Percentiles rank a stretch among this genome's conserved stretches.
These are phyloP conservation scores for Lipomyces kockii DNA, from an alignment of 805 yeast genomes.

Conservation along the genomic window DNA sequence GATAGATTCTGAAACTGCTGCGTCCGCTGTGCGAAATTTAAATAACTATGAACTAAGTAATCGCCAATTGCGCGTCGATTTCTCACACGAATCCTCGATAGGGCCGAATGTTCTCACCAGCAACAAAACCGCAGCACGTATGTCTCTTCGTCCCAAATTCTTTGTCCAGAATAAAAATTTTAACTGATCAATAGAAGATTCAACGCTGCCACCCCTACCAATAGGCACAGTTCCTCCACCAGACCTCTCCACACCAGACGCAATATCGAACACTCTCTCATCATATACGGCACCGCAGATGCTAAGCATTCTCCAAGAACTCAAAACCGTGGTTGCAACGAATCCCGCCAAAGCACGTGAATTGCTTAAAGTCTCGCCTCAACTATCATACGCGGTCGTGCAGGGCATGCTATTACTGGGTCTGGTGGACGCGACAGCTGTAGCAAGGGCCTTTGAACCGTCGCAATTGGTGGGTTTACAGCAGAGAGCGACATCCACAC, in stretches of 20 bases:
- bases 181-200: conserved; percentile 5
- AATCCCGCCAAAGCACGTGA: conserved; percentile 64
- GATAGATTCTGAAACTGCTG: conserved; percentile 74
- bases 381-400: conserved; percentile 78
- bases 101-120: conserved; percentile 26
- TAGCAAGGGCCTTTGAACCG: conserved; percentile 39
- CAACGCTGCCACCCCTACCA: conserved; percentile 57
- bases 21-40: conserved; percentile 86
- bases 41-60: conserved; percentile 77
- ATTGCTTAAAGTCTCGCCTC: conserved; percentile 73
- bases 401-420: conserved; percentile 62
- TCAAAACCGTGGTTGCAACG: conserved; percentile 60
- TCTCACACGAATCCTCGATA: conserved; percentile 58
- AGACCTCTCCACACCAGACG: conserved; percentile 47
- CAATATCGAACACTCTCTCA: conserved; percentile 54
- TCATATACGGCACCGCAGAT: conserved; percentile 55
- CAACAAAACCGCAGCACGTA: conserved; percentile 14
- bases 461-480: conserved; percentile 28
- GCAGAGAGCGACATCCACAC: conserved; percentile 18
- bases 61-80: conserved; percentile 74
- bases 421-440: conserved; percentile 42
- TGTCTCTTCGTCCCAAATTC: background rate
- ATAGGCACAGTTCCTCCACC: conserved; percentile 54
- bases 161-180: conserved; percentile 7
- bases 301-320: conserved; percentile 57